These are phyloP conservation scores for Cryptococcus jaspeensis DNA, from an alignment of 1,284 basidiomycete species.

Conservation along the genomic window DNA sequence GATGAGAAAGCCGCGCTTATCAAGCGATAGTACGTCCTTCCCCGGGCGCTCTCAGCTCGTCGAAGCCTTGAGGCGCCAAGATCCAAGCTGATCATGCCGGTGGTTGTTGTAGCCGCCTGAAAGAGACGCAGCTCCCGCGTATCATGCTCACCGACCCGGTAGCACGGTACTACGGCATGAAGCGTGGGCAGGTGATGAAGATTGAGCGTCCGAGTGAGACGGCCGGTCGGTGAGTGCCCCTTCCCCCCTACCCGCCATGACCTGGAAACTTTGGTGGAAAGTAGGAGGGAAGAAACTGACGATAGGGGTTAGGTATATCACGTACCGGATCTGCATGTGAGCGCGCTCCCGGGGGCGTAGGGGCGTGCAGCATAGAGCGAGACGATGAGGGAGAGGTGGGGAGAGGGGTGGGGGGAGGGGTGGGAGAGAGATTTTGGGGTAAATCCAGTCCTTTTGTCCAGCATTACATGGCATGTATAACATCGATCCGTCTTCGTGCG, in stretches of 20 bases:
- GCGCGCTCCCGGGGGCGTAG: background rate
- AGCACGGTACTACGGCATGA: conserved; percentile 93
- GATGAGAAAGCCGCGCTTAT: conserved; percentile 87
- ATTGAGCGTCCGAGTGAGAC: conserved; percentile 97
- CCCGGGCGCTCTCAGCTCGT: too few species aligned
- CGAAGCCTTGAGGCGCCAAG: too few species aligned
- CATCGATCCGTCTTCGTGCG: too few species aligned
- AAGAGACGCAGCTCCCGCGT: conserved; percentile 95
- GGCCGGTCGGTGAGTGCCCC: conserved; percentile 68
- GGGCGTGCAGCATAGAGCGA: too few species aligned
- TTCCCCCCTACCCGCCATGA: background rate
- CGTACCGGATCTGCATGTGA: conserved; percentile 52
- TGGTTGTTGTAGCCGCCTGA: conserved; percentile 92
- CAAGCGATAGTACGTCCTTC: conserved; percentile 88
- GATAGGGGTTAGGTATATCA: conserved; percentile 41
- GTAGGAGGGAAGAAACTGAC: background rate
- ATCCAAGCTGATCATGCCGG: too few species aligned
- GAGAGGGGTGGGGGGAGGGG: too few species aligned
- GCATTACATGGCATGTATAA: background rate
- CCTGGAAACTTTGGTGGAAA: background rate
- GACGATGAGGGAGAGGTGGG: too few species aligned
- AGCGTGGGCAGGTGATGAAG: conserved; percentile 95
- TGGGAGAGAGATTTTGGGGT: background rate
- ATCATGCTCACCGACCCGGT: conserved; percentile 97
- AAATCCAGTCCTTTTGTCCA: background rate